Evolutionary conservation across 768 basidiomycete species (phyloP).

Genomic region (Pleurotus djamor): DNA sequence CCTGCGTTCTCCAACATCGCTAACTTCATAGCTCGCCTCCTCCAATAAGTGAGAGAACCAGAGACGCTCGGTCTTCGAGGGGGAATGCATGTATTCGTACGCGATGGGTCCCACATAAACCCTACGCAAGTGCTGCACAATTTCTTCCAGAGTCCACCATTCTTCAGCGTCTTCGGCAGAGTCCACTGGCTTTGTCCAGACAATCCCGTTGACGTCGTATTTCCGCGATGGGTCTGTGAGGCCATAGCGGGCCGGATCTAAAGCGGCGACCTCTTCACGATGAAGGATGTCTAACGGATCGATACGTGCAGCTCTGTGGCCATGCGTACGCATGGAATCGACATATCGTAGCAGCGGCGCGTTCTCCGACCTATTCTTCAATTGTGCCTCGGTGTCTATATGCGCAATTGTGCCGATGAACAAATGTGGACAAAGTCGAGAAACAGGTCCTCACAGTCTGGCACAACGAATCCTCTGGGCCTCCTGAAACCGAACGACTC

Average conservation of each 20-base stretch:
- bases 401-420: neutral
- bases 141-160: slow-evolving; percentile 69
- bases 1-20: slow-evolving; percentile 24
- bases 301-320: slow-evolving; percentile 81
- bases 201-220: slow-evolving; percentile 79
- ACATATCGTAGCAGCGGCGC: slow-evolving; percentile 85
- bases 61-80: slow-evolving; percentile 78
- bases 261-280: slow-evolving; percentile 75
- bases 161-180: slow-evolving; percentile 25
- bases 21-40: slow-evolving; percentile 28
- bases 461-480: slow-evolving; percentile 56
- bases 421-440: neutral
- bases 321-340: slow-evolving; percentile 83
- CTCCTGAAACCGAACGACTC: slow-evolving; percentile 79
- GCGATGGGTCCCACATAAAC: slow-evolving; percentile 86
- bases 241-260: slow-evolving; percentile 77
- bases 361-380: slow-evolving; percentile 67
- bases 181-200: slow-evolving; percentile 64
- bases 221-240: slow-evolving; percentile 46
- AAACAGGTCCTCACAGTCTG: slow-evolving; percentile 58
- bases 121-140: slow-evolving; percentile 63
- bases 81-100: slow-evolving; percentile 92
- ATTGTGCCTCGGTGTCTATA: slow-evolving; percentile 61
- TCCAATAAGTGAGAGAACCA: slow-evolving; percentile 88
- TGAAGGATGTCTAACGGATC: slow-evolving; percentile 89